These are phyloP conservation scores for Dendrobium catenatum DNA, from an alignment of 106 monocot species.

Conservation along the genomic window DNA sequence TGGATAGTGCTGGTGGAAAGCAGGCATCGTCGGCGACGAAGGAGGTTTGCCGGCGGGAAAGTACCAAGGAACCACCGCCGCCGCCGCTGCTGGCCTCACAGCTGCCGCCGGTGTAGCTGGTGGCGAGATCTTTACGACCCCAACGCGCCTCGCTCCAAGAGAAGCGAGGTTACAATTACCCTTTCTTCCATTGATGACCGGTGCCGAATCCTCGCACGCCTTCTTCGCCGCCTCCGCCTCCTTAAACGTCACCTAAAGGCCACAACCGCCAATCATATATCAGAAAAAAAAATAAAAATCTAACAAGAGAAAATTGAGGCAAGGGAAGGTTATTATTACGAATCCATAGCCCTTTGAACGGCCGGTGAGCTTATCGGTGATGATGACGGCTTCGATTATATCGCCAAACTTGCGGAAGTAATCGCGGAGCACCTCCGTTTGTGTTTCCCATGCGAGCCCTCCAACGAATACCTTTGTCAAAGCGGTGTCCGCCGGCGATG, in stretches of 20 bases:
- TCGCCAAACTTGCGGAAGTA: slow-evolving; percentile 62
- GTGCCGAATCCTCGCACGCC: slow-evolving; percentile 67
- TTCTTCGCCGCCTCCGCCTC: slow-evolving; percentile 64
- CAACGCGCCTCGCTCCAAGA: slow-evolving; percentile 37
- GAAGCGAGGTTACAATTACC: slow-evolving; percentile 68
- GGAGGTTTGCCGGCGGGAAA: slow-evolving; percentile 14
- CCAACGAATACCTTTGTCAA: slow-evolving; percentile 74
- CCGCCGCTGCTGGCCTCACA: slow-evolving; percentile 18
- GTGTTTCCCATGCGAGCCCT: slow-evolving; percentile 73
- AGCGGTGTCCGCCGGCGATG: slow-evolving; percentile 28
- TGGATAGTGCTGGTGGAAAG: slow-evolving; percentile 23
- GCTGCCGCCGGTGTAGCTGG: slow-evolving; percentile 20
- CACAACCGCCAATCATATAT: not conserved
- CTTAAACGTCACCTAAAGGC: slow-evolving; percentile 59
- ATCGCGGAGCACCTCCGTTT: slow-evolving; percentile 49
- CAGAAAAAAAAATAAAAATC: not conserved
- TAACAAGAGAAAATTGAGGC: not conserved
- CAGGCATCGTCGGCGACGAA: slow-evolving; percentile 6
- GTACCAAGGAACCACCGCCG: slow-evolving; percentile 9
- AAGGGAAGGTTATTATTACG: slow-evolving; percentile 12
- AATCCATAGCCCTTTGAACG: slow-evolving; percentile 82
- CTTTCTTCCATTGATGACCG: slow-evolving; percentile 59
- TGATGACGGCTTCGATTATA: slow-evolving; percentile 72
- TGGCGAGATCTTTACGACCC: slow-evolving; percentile 12
- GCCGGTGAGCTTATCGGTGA: slow-evolving; percentile 73